These are phyloP conservation scores for Clathrospora elynae DNA, from an alignment of 2,329 filamentous ascomycete species.

Conservation along the genomic window DNA sequence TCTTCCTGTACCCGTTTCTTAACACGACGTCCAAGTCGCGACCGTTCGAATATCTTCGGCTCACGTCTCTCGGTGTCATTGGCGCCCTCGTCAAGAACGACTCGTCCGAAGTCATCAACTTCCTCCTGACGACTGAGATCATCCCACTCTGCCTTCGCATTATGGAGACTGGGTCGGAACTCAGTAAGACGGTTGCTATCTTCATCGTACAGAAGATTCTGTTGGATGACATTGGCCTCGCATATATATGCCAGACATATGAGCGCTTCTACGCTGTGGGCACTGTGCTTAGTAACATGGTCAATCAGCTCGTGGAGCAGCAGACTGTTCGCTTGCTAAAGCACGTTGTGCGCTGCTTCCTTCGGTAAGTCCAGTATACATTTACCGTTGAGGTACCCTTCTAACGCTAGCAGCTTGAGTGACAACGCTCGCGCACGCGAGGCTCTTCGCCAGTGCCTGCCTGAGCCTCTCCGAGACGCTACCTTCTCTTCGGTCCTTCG, in stretches of 20 bases:
- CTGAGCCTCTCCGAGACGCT: constrained; percentile 96
- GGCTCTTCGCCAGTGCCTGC: constrained; percentile 91
- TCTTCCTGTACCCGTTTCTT: constrained; percentile 97
- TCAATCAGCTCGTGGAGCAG: constrained; percentile 94
- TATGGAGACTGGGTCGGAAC: constrained; percentile 98
- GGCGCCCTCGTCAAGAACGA: constrained; percentile 98
- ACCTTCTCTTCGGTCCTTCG: constrained; percentile 96
- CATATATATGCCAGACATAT: constrained; percentile 98
- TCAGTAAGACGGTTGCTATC: constrained; percentile 98
- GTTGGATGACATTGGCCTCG: constrained; percentile 92
- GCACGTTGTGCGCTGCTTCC: constrained; percentile 95
- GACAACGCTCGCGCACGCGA: constrained; percentile 96
- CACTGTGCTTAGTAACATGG: constrained; percentile 98
- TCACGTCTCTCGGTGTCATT: constrained; percentile 95
- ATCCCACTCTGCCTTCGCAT: constrained; percentile 96
- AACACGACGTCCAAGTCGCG: constrained; percentile 98
- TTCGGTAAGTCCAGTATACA: constrained; percentile 67
- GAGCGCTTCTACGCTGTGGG: constrained; percentile 98
- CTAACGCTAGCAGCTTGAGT: constrained; percentile 68
- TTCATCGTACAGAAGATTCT: constrained; percentile 99
- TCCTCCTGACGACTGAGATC: constrained; percentile 96
- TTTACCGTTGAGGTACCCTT: not conserved
- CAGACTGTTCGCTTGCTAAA: constrained; percentile 95
- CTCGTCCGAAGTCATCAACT: constrained; percentile 98
- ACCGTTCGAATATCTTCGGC: constrained; percentile 94